These are phyloP conservation scores for Volvariella volvacea DNA, from an alignment of 1,284 basidiomycete genomes.

Conservation along the genomic window DNA sequence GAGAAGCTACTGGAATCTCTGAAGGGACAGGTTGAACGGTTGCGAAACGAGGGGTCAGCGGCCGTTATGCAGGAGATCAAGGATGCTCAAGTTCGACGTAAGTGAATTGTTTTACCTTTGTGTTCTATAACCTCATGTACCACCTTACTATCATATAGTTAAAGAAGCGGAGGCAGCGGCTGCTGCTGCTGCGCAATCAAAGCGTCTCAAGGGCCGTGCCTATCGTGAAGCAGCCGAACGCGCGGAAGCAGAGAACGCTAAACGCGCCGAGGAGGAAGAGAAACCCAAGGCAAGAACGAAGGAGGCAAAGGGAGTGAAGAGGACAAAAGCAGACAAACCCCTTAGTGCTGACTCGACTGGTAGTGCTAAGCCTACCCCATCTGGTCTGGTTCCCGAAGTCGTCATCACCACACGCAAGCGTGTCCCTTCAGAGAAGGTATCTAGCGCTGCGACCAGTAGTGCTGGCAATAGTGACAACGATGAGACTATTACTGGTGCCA, in stretches of 20 bases:
- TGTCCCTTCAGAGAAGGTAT: slow-evolving; percentile 13
- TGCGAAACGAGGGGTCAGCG: slow-evolving; percentile 55
- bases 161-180: slow-evolving; percentile 40
- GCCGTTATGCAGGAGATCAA: slow-evolving; percentile 59
- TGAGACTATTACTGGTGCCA: slow-evolving; percentile 3
- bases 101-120: slow-evolving; percentile 31
- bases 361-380: slow-evolving; percentile 26
- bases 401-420: slow-evolving; percentile 30
- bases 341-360: neutral
- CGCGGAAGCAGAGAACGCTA: slow-evolving; percentile 20
- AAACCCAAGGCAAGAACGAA: slow-evolving; percentile 9
- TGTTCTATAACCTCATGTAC: slow-evolving; percentile 1
- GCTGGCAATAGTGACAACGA: neutral
- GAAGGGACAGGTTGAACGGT: slow-evolving; percentile 57
- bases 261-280: slow-evolving; percentile 19
- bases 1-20: slow-evolving; percentile 56
- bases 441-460: slow-evolving; percentile 11
- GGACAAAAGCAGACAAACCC: neutral
- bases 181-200: slow-evolving; percentile 42
- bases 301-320: neutral
- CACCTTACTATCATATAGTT: slow-evolving; percentile 9
- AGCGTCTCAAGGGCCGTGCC: slow-evolving; percentile 68
- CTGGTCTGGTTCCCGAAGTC: slow-evolving; percentile 45
- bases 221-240: slow-evolving; percentile 51
- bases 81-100: slow-evolving; percentile 42